Base-by-base conservation (phyloP, 371 early-diverging fungal species). In the Apophysomyces variabilis region DNA sequence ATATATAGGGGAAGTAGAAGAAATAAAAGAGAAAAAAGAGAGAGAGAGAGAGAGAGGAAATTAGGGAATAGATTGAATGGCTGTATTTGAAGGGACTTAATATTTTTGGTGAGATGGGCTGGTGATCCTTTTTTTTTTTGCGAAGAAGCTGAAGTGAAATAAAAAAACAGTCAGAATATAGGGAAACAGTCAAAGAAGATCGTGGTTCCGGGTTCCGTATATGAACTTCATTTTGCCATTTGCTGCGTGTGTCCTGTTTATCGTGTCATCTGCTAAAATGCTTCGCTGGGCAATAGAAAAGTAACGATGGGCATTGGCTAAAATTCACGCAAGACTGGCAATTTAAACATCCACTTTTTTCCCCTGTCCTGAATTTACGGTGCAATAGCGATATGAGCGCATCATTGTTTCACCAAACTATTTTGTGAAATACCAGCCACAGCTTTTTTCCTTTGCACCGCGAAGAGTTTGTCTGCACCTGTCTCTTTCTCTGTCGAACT, bases 251-350 rank as follows among this genome's bases (percentile, higher is more conserved):
- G 21, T 18, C 18, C 54, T 50, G 54, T 50, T 50, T 50, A 50
- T 50, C 54, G 21, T 50, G 54, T 50, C 54, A 50, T 50, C 54
- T 50, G 54, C 21, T 21, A 26, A 26, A 26, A 21, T 26, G 16
- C 21, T 41, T 41, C 13, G 41, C 41, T 41, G 41, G 41, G 32
- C 32, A 26, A 26, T 41, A 41, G 13, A 41, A 50, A 50, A 18
- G 9, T 50, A 21, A 50, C 21, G 54, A 50, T 50, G 54, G 47
- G 21, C 54, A 50, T 50, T 50, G 54, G 54, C 54, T 26, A 50
- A 50, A 50, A 50, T 50, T 50, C 54, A 50, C 54, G 54, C 54
- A 50, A 50, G 54, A 50, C 54, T 50, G 54, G 54, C 54, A 50
- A 47, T 47, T 47, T 47, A 21, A 26, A 47, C 47, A 16, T 47